These are phyloP conservation scores for Hyphodiscus sp. DNA, from an alignment of 2,329 filamentous ascomycete species.

Conservation along the genomic window DNA sequence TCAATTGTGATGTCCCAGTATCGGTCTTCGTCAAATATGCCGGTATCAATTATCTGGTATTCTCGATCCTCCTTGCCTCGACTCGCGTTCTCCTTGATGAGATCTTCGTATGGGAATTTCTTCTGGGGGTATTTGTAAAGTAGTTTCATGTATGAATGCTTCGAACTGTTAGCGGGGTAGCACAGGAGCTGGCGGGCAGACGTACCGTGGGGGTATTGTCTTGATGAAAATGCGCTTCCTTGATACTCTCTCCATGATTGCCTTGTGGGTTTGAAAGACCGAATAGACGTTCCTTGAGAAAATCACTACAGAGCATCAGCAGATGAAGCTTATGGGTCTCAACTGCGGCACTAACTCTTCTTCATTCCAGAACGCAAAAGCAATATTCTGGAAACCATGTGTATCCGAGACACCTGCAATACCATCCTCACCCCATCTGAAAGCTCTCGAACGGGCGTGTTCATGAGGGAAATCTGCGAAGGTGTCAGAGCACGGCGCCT, in stretches of 20 bases:
- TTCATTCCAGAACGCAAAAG: conserved; percentile 96
- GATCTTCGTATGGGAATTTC: conserved; percentile 84
- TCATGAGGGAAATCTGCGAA: conserved; percentile 83
- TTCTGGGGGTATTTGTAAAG: conserved; percentile 96
- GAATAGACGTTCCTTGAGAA: conserved; percentile 91
- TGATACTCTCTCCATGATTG: conserved; percentile 95
- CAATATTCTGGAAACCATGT: conserved; percentile 85
- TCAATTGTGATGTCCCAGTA: conserved; percentile 99
- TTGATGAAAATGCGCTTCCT: conserved; percentile 92
- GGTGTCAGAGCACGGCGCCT: conserved; percentile 24
- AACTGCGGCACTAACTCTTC: conserved; percentile 62
- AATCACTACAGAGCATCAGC: conserved; percentile 52
- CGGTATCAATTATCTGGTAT: conserved; percentile 88
- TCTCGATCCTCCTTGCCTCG: conserved; percentile 73
- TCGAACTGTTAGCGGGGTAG: conserved; percentile 14
- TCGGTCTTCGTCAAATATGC: conserved; percentile 76
- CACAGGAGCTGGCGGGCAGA: neutral
- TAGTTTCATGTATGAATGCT: conserved; percentile 99
- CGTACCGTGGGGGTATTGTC: conserved; percentile 71
- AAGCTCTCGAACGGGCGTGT: conserved; percentile 79
- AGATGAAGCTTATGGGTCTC: conserved; percentile 27
- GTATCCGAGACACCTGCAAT: conserved; percentile 94
- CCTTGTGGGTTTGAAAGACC: conserved; percentile 94
- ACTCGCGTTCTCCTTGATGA: conserved; percentile 76
- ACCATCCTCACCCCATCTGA: conserved; percentile 94